These are phyloP conservation scores for Kluyveromyces siamensis DNA, from an alignment of 805 yeast genomes.

Conservation along the genomic window DNA sequence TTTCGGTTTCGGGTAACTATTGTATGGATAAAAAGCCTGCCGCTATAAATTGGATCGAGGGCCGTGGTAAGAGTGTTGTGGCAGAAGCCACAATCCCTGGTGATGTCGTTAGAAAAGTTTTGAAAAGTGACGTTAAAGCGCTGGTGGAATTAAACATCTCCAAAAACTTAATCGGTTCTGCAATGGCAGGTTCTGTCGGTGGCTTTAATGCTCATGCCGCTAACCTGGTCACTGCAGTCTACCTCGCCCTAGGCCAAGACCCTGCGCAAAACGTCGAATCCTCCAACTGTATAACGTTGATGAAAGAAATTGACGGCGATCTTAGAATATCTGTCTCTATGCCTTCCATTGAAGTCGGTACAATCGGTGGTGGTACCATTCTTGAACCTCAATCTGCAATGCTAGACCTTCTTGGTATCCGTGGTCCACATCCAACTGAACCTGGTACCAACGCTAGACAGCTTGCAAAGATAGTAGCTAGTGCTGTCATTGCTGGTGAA, in stretches of 20 bases:
- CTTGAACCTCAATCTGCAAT: slow-evolving; percentile 95
- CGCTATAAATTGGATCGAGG: slow-evolving; percentile 98
- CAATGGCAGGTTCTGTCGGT: slow-evolving; percentile 97
- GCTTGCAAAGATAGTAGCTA: slow-evolving; percentile 85
- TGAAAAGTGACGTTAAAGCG: slow-evolving; percentile 88
- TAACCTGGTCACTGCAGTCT: slow-evolving; percentile 89
- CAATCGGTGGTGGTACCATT: slow-evolving; percentile 98
- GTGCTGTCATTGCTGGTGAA: slow-evolving; percentile 94
- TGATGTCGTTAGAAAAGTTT: slow-evolving; percentile 66
- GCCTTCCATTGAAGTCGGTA: slow-evolving; percentile 99
- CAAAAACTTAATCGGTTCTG: slow-evolving; percentile 91
- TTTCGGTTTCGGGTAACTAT: slow-evolving; percentile 93
- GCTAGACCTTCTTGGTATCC: slow-evolving; percentile 88
- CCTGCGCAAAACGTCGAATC: slow-evolving; percentile 99
- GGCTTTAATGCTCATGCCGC: slow-evolving; percentile 99
- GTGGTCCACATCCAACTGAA: slow-evolving; percentile 87
- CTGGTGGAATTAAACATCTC: slow-evolving; percentile 80
- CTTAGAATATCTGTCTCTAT: slow-evolving; percentile 91
- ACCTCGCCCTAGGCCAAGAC: slow-evolving; percentile 94
- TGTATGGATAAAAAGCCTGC: slow-evolving; percentile 98
- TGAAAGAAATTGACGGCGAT: slow-evolving; percentile 77
- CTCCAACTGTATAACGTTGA: slow-evolving; percentile 92
- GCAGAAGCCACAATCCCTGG: slow-evolving; percentile 91
- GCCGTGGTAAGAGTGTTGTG: slow-evolving; percentile 96
- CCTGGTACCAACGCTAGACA: slow-evolving; percentile 96